These are phyloP conservation scores for Atalantia buxifolia DNA, from an alignment of 345 rosid species.

Conservation along the genomic window DNA sequence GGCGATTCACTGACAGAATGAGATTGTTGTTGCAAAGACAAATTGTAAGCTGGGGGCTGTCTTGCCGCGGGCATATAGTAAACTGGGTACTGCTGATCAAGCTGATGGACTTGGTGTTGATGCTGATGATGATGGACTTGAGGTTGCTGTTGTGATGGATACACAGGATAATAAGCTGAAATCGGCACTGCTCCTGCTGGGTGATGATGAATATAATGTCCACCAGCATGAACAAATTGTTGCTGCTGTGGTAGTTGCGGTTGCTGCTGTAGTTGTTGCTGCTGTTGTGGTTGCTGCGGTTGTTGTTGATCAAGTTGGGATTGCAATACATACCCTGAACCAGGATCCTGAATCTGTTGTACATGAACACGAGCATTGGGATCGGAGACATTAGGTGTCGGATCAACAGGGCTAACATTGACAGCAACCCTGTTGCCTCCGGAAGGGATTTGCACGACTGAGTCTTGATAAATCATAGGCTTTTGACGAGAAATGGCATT, in stretches of 20 bases:
- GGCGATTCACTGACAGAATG: slow-evolving; percentile 47
- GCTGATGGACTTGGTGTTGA: slow-evolving; percentile 35
- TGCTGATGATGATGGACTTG: slow-evolving; percentile 47
- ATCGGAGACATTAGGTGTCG: slow-evolving; percentile 58
- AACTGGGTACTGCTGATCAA: slow-evolving; percentile 81
- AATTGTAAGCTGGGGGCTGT: slow-evolving; percentile 56
- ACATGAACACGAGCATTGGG: slow-evolving; percentile 45
- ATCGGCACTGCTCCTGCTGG: slow-evolving; percentile 60
- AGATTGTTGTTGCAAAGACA: slow-evolving; percentile 65
- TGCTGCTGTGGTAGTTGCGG: slow-evolving; percentile 45
- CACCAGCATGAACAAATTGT: slow-evolving; percentile 64
- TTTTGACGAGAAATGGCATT: slow-evolving; percentile 60
- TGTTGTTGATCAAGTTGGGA: slow-evolving; percentile 60
- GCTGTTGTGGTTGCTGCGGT: slow-evolving; percentile 16
- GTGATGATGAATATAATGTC: slow-evolving; percentile 74
- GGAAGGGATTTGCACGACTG: slow-evolving; percentile 57
- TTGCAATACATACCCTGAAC: slow-evolving; percentile 53
- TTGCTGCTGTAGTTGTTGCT: slow-evolving; percentile 9
- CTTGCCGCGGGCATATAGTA: slow-evolving; percentile 66
- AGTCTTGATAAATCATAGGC: slow-evolving; percentile 66
- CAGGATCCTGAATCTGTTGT: slow-evolving; percentile 20
- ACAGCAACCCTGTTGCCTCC: slow-evolving; percentile 42
- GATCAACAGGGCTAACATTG: slow-evolving; percentile 42
- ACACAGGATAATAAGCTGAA: slow-evolving; percentile 64
- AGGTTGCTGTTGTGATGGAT: slow-evolving; percentile 77